Percentiles rank a stretch among this genome's conserved stretches.
Evolutionary conservation across 1,284 basidiomycete species (phyloP).

Genomic region (Fomitopsis schrenkii): DNA sequence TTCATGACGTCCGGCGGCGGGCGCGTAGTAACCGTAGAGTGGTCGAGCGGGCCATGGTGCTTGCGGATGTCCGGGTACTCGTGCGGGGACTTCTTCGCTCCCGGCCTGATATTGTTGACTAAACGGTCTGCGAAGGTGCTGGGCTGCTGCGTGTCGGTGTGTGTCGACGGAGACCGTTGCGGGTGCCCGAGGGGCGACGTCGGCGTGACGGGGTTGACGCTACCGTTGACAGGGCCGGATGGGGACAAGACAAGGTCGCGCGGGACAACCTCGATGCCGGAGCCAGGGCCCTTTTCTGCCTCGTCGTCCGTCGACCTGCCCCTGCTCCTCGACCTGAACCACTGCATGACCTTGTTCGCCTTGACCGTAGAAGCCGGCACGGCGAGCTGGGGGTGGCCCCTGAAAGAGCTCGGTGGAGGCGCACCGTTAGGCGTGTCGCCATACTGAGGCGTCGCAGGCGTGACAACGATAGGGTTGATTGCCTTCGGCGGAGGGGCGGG

Average conservation of each 20-base stretch:
- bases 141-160: constrained; percentile 33
- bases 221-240: constrained; percentile 19
- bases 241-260: constrained; percentile 25
- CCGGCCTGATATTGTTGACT: constrained; percentile 27
- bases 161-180: constrained; percentile 40
- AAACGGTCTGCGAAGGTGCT: constrained; percentile 40
- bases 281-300: constrained; percentile 19
- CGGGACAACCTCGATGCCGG: constrained; percentile 9
- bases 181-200: constrained; percentile 26
- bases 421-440: constrained; percentile 16
- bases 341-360: constrained; percentile 76
- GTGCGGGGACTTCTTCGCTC: constrained; percentile 18
- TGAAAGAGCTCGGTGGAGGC: constrained; percentile 2
- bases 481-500: constrained; percentile 9
- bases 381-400: constrained; percentile 19
- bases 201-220: constrained; percentile 15
- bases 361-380: constrained; percentile 70
- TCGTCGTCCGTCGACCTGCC: constrained; percentile 34
- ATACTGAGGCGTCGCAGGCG: constrained; percentile 23
- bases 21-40: constrained; percentile 84
- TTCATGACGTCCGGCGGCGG: constrained; percentile 85
- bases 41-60: constrained; percentile 93
- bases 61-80: constrained; percentile 66
- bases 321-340: constrained; percentile 73
- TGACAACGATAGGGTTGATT: constrained; percentile 10